Base-by-base conservation (phyloP, 495 filamentous ascomycete species). In the Lophium mytilinum region DNA sequence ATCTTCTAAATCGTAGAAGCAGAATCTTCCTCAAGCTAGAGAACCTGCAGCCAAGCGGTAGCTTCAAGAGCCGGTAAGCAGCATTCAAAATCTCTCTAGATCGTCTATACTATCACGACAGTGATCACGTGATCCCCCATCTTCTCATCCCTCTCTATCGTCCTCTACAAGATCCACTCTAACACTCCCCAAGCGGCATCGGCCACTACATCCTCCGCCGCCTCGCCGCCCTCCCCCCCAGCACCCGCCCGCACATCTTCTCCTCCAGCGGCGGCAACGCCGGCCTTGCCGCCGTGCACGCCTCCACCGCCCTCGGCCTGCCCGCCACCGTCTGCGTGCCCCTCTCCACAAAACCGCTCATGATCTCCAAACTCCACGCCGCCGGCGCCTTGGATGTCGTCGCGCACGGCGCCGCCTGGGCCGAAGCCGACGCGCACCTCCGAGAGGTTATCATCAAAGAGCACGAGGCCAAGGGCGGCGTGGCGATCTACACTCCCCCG, bases 1-100 rank as follows among this genome's bases (percentile, higher is more conserved):
- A 35, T 47, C 21, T 56, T 63, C 67, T 69, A 66, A 71, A 63
- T 62, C 52, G 61, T 61, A 68, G 62, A 66, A 74, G 72, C 66
- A 70, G 69, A 70, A 57, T 97, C 73, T 91, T 86, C 72, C 84
- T 98, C 64, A 98, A 98, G 69, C 83, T 96, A 54, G 92, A 98
- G 57, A 88, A 88, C 71, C 82, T 92, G 64, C 92, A 98, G 64
- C 92, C 93, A 4, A 86, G 87, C 4, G 90, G 89, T 45, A 94
- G 90, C 9, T 98, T 96, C 83, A 98, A 96, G 72, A 95, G 90
- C 34, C 84, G 89, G 77, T 81, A 72, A n/a, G 43, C 24, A 9
- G 45, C 36, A 14, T 1, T 52, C 14, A 9, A n/a, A n/a, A n/a
- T n/a, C n/a, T n/a, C n/a, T n/a, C n/a, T n/a, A n/a, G n/a, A n/a